Percentiles rank a stretch among this genome's conserved stretches.
These are phyloP conservation scores for Fusarium temperatum DNA, from an alignment of 2,329 filamentous ascomycete species.

Conservation along the genomic window DNA sequence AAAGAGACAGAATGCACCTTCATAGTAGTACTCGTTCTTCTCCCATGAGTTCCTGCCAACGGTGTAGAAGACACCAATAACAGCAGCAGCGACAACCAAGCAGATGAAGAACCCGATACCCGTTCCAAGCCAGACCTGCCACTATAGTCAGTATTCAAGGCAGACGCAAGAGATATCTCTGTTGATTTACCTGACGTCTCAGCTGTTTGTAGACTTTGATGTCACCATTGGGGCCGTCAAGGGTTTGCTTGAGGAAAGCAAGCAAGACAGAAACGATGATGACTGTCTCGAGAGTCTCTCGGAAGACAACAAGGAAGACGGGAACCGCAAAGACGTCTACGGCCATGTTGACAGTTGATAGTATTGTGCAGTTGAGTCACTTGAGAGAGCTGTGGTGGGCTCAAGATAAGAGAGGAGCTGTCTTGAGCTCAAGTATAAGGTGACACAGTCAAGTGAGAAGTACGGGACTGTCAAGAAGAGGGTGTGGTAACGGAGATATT, in stretches of 20 bases:
- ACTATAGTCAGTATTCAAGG: background rate
- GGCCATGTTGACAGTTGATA: slow-evolving; percentile 57
- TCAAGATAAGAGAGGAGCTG: background rate
- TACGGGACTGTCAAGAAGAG: background rate
- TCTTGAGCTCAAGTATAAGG: background rate
- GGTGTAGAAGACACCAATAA: slow-evolving; percentile 78
- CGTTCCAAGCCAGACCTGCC: slow-evolving; percentile 69
- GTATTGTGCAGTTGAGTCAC: background rate
- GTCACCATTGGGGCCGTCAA: slow-evolving; percentile 71
- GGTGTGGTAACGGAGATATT: slow-evolving; percentile 2
- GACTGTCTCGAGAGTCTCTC: slow-evolving; percentile 82
- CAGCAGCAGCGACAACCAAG: slow-evolving; percentile 69
- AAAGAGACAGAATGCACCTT: slow-evolving; percentile 79
- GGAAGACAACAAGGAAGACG: slow-evolving; percentile 90
- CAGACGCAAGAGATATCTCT: background rate
- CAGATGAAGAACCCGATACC: slow-evolving; percentile 70
- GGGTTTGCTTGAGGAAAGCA: slow-evolving; percentile 83
- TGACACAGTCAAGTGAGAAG: background rate
- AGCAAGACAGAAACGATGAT: slow-evolving; percentile 90
- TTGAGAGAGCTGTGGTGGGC: background rate
- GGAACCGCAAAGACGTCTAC: slow-evolving; percentile 79
- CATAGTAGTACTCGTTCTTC: slow-evolving; percentile 78
- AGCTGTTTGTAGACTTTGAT: slow-evolving; percentile 71
- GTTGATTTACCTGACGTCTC: slow-evolving; percentile 64
- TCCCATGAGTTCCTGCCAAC: slow-evolving; percentile 74